phyloP scores from a whole-genome alignment of 371 early-diverging fungal genomes.

The Mucor irregularis region DNA sequence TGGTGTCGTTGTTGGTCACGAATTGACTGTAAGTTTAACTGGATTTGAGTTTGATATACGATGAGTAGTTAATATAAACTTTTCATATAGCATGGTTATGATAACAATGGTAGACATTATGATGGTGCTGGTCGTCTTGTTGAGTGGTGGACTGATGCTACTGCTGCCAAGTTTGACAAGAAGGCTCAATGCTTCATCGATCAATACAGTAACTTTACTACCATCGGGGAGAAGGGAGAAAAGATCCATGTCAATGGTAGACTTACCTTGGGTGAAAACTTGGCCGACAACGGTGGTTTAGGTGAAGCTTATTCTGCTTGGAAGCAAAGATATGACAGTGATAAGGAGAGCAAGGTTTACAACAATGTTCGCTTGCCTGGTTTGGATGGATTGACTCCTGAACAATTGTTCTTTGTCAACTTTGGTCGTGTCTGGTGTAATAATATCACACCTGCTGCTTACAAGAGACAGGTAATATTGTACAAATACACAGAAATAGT shows the following conservation, averaged over 20 bases:
- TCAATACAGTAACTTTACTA: constrained; percentile 56
- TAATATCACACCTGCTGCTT: constrained; percentile 37
- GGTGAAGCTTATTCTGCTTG: constrained; percentile 40
- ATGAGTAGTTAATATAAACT: not conserved
- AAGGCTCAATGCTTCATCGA: constrained; percentile 60
- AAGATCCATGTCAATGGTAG: constrained; percentile 46
- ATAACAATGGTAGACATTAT: constrained; percentile 53
- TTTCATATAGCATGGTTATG: constrained; percentile 43
- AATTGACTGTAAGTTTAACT: constrained; percentile 50
- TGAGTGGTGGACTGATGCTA: constrained; percentile 67
- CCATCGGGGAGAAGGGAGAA: constrained; percentile 28
- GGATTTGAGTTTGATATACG: no score
- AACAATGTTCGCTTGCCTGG: constrained; percentile 56
- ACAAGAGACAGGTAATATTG: no score
- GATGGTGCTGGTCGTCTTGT: constrained; percentile 40
- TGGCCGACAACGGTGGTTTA: constrained; percentile 76
- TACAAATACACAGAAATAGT: no score
- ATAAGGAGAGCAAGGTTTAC: constrained; percentile 28
- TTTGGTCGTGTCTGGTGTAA: constrained; percentile 59
- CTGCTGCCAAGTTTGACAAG: constrained; percentile 50
- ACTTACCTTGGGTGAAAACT: constrained; percentile 67
- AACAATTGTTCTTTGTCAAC: constrained; percentile 58
- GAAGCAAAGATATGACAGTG: constrained; percentile 41
- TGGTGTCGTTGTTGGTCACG: constrained; percentile 64
- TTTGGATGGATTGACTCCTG: constrained; percentile 38